phyloP scores from a whole-genome alignment of 345 rosid genomes.

The Salix udensis region DNA sequence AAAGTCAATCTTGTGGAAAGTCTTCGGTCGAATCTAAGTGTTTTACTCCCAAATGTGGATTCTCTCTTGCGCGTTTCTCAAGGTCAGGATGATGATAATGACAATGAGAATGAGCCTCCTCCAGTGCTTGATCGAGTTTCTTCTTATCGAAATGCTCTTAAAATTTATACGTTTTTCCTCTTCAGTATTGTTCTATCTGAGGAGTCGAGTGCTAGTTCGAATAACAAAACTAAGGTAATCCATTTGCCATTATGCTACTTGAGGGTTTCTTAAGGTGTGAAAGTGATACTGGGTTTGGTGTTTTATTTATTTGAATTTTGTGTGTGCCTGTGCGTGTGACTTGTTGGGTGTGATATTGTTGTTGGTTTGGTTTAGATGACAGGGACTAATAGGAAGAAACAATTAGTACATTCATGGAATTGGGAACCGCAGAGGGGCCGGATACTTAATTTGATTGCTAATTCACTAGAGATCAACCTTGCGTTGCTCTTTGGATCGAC shows the following conservation, averaged over 20 bases:
- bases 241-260: too few relatives aligned
- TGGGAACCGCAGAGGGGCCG: constrained; percentile 88
- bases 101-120: background rate
- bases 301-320: background rate
- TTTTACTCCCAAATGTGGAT: constrained; percentile 91
- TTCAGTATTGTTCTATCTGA: constrained; percentile 53
- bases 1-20: constrained; percentile 72
- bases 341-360: background rate
- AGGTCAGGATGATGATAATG: constrained; percentile 42
- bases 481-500: constrained; percentile 81
- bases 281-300: background rate
- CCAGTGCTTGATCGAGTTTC: constrained; percentile 51
- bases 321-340: background rate
- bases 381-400: constrained; percentile 62
- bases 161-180: constrained; percentile 82
- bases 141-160: constrained; percentile 88
- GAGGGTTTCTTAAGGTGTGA: background rate
- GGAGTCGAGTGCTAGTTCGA: constrained; percentile 41
- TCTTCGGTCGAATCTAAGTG: constrained; percentile 82
- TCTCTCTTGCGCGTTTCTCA: constrained; percentile 56
- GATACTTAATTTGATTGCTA: constrained; percentile 79
- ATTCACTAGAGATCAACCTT: constrained; percentile 87
- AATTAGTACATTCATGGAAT: constrained; percentile 58
- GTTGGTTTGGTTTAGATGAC: constrained; percentile 46
- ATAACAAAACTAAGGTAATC: constrained; percentile 56